Evolutionary conservation across 345 rosid species (phyloP).

Genomic region (Eucalyptus sp.): DNA sequence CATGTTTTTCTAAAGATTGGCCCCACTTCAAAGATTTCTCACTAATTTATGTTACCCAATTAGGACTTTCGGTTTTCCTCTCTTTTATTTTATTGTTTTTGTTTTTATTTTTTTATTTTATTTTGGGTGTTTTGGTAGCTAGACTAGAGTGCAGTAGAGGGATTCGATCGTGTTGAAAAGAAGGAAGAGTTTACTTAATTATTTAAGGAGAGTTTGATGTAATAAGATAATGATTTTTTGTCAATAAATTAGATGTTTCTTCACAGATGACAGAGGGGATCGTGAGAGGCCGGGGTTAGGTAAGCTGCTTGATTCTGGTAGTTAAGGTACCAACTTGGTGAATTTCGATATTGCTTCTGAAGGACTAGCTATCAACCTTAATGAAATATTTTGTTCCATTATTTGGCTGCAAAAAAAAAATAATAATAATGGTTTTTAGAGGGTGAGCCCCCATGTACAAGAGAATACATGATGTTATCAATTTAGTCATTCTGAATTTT

Average conservation of each 20-base stretch:
- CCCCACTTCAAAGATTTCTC: not conserved
- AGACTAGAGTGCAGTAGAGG: not conserved
- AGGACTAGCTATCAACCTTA: not conserved
- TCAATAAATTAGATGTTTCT: not conserved
- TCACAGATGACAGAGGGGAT: not conserved
- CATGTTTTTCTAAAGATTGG: not conserved
- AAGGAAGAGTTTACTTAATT: not conserved
- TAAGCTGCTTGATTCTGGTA: not conserved
- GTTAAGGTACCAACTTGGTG: conserved; percentile 1
- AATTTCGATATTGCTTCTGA: not conserved
- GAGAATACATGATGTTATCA: not conserved
- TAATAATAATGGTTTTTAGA: not conserved
- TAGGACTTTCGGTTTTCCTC: not conserved
- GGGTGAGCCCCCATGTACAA: not conserved
- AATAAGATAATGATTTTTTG: not conserved
- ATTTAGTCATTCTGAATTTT: not conserved
- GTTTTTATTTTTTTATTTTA: rapidly evolving
- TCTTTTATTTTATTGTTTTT: not conserved
- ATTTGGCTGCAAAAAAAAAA: not conserved
- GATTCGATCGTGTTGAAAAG: not conserved
- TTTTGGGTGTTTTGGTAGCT: not conserved
- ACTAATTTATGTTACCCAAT: not conserved
- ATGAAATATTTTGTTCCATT: not conserved
- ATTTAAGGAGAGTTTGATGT: not conserved
- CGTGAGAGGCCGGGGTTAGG: not conserved